Conservation (phyloP, 257 asterid species). For the Capsicum pubescens region DNA sequence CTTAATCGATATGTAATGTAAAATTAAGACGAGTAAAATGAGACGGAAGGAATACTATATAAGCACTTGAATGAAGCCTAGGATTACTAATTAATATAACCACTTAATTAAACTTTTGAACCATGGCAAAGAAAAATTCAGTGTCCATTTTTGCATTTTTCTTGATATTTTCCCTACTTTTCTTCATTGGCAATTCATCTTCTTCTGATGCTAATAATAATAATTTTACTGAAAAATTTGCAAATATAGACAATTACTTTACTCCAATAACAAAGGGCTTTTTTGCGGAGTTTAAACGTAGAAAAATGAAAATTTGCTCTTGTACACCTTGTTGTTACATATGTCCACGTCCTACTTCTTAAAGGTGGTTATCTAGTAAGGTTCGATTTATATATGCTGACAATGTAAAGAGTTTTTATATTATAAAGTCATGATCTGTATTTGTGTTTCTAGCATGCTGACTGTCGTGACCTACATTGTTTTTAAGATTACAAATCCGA, state of each 20-base stretch:
- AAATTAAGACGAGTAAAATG: too few relatives aligned
- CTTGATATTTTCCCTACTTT: not conserved
- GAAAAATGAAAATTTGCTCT: slow-evolving; percentile 25
- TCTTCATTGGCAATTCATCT: not conserved
- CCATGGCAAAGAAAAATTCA: not conserved
- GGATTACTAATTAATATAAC: too few relatives aligned
- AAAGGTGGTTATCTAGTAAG: not conserved
- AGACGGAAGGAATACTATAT: too few relatives aligned
- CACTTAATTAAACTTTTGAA: not conserved
- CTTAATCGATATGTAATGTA: too few relatives aligned
- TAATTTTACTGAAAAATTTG: not conserved
- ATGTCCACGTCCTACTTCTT: not conserved
- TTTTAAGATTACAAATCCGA: not conserved
- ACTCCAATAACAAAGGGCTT: slow-evolving; percentile 28
- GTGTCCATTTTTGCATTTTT: not conserved
- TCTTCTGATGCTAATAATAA: not conserved
- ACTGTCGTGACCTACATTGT: not conserved
- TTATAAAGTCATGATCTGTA: not conserved
- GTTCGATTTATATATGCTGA: not conserved
- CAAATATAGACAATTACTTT: slow-evolving; percentile 19
- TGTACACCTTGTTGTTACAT: slow-evolving; percentile 27
- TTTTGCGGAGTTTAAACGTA: slow-evolving; percentile 25
- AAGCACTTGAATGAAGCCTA: too few relatives aligned
- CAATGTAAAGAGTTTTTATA: not conserved
- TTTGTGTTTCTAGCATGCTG: not conserved